Evolutionary conservation across 768 basidiomycete species (phyloP), one percentile per base, ranked within the genome.

Genomic region (Pisolithus albus): DNA sequence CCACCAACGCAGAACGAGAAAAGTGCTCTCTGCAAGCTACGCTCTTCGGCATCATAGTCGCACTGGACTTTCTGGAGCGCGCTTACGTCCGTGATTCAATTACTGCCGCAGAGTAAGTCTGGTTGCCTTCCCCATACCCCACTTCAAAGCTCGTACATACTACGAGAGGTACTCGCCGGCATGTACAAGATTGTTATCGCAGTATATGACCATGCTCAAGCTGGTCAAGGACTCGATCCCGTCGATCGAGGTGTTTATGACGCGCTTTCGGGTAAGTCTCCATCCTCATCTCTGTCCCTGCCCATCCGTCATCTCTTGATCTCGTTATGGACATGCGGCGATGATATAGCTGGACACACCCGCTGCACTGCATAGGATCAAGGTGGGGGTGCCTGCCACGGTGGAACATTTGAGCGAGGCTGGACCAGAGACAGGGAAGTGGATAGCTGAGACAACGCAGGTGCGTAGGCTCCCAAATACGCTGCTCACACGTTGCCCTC

Each of bases 151-250:
- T 30, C 8, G 8, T 9, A 34, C n/a, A 30, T 19, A 9, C 36
- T 40, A 39, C 46, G 40, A 79, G 80, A 96, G 93, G 76, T 99
- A 97, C 67, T 92, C 92, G 56, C 94, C 92, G 51, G 93, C 92
- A 54, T 99, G 95, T 66, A 92, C 91, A 13, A 80, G 88, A 38
- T 72, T 99, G n/a, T 71, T 97, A 13, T 90, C 92, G 6, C 93
- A 96, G 70, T 98, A 96, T 75, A 95, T 96, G 80, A 94, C 92
- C 0, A 91, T 96, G 83, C 73, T 92, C 54, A 96, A 92, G 70
- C 78, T 97, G n/a, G 86, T 98, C 10, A 84, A 84, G n/a, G 83
- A 91, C 50, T 86, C 87, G 18, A 90, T 94, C 7, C 81, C 82
- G 0, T 85, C 80, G 28, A 79, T 97, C 39, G 94, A 97, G 57